Conservation (phyloP, 78 protist species). For the Diacronema lutheri region DNA sequence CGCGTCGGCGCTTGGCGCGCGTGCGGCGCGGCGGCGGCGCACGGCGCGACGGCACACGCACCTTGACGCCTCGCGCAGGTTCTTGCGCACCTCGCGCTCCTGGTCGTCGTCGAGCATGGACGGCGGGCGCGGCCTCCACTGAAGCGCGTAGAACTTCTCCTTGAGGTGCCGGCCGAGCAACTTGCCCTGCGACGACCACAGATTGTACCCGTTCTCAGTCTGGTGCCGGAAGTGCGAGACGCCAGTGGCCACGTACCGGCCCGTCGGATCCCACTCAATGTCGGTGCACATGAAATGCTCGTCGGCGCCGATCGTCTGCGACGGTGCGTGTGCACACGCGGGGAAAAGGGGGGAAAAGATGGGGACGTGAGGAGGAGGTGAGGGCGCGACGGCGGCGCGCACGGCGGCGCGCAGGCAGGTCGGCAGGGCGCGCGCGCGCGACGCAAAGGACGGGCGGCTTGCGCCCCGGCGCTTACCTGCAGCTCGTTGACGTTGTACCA, state of each 20-base stretch:
- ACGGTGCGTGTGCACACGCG: neutral
- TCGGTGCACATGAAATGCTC: conserved; percentile 80
- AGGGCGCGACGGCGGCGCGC: no score
- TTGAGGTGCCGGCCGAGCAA: conserved; percentile 29
- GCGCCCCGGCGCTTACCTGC: no score
- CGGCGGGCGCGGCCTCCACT: conserved; percentile 89
- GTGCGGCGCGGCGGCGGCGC: neutral
- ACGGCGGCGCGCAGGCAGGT: no score
- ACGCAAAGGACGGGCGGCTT: no score
- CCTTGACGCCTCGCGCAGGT: neutral
- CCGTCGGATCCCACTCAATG: conserved; percentile 92
- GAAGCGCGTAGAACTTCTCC: conserved; percentile 80
- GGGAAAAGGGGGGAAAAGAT: no score
- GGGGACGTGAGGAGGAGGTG: no score
- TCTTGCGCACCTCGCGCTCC: conserved; percentile 38
- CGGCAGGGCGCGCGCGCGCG: no score
- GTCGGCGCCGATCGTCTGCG: conserved; percentile 40
- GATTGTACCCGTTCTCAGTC: conserved; percentile 81
- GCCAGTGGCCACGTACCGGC: conserved; percentile 78
- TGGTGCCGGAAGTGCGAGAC: conserved; percentile 60
- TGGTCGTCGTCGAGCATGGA: conserved; percentile 67
- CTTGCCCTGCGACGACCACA: conserved; percentile 78
- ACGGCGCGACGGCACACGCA: no score
- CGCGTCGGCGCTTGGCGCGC: neutral
- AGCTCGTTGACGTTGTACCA: conserved; percentile 66